Conservation (phyloP, 257 asterid species). For the Solanum corneliomulleri region DNA sequence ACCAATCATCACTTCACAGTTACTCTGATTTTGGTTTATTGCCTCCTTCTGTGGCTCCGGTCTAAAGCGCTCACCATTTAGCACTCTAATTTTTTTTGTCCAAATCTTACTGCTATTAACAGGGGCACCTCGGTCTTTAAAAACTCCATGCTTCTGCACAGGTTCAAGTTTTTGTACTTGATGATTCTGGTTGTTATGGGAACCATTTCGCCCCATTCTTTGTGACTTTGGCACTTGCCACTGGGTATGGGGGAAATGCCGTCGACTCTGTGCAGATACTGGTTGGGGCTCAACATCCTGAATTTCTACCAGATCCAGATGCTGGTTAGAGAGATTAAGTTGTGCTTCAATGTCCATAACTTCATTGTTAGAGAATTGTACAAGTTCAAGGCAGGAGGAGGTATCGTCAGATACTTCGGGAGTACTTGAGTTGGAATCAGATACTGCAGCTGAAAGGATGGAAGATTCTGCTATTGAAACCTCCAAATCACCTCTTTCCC, state of each 20-base stretch:
- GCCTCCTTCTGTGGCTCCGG: constrained; percentile 17
- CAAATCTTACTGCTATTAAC: constrained; percentile 48
- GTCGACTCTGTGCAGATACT: constrained; percentile 21
- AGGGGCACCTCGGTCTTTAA: constrained; percentile 26
- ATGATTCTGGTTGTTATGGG: constrained; percentile 25
- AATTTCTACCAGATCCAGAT: constrained; percentile 14
- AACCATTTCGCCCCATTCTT: constrained; percentile 39
- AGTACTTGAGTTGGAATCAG: constrained; percentile 25
- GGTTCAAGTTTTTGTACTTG: constrained; percentile 41
- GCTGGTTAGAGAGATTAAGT: constrained; percentile 17
- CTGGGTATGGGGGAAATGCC: constrained; percentile 8
- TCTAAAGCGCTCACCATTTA: constrained; percentile 26
- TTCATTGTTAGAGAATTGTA: constrained; percentile 31
- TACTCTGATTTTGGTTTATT: constrained; percentile 25
- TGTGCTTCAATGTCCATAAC: constrained; percentile 29
- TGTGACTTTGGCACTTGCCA: constrained; percentile 58
- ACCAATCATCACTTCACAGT: constrained; percentile 63
- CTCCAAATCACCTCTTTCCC: constrained; percentile 16
- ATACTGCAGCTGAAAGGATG: constrained; percentile 22
- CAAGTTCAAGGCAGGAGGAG: constrained; percentile 18
- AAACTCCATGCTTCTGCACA: constrained; percentile 33
- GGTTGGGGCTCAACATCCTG: constrained; percentile 29
- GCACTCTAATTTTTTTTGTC: constrained; percentile 56
- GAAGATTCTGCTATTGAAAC: constrained; percentile 38
- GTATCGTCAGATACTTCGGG: constrained; percentile 16